phyloP scores from a whole-genome alignment of 129 eudicot species.

The Escallonia rubra region DNA sequence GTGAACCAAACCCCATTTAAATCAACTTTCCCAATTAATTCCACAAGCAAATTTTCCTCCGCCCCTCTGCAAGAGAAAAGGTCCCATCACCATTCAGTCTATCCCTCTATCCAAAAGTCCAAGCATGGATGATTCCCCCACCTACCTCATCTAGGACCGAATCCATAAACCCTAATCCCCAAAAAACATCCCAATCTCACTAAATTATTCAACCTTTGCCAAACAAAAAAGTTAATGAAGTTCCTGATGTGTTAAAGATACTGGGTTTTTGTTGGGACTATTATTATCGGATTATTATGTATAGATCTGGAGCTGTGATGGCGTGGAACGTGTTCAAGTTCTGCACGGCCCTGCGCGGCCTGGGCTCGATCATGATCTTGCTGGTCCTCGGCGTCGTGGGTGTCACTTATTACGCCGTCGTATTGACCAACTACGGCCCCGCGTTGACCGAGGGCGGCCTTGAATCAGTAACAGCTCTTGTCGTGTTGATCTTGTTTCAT shows the following conservation, averaged over 20 bases:
- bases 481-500: slow-evolving; percentile 66
- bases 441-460: slow-evolving; percentile 66
- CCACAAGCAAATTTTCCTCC: too few relatives aligned
- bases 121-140: slow-evolving; percentile 21
- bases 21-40: too few relatives aligned
- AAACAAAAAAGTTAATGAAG: too few relatives aligned
- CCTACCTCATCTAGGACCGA: slow-evolving; percentile 16
- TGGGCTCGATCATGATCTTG: slow-evolving; percentile 96
- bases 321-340: slow-evolving; percentile 99
- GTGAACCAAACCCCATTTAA: too few relatives aligned
- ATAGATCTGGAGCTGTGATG: slow-evolving; percentile 96
- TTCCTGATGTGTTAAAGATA: too few relatives aligned
- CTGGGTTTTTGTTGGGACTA: not conserved
- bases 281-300: slow-evolving; percentile 34
- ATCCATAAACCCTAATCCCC: slow-evolving; percentile 38
- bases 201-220: not conserved
- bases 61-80: too few relatives aligned
- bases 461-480: slow-evolving; percentile 56
- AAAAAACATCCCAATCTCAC: slow-evolving; percentile 19
- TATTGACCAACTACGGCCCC: slow-evolving; percentile 76
- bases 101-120: not conserved
- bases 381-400: slow-evolving; percentile 91
- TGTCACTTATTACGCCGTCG: slow-evolving; percentile 90
- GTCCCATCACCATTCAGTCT: too few relatives aligned
- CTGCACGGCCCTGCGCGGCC: slow-evolving; percentile 81